phyloP scores from a whole-genome alignment of 163 green algal genomes.

The Smithsoniella earleae region DNA sequence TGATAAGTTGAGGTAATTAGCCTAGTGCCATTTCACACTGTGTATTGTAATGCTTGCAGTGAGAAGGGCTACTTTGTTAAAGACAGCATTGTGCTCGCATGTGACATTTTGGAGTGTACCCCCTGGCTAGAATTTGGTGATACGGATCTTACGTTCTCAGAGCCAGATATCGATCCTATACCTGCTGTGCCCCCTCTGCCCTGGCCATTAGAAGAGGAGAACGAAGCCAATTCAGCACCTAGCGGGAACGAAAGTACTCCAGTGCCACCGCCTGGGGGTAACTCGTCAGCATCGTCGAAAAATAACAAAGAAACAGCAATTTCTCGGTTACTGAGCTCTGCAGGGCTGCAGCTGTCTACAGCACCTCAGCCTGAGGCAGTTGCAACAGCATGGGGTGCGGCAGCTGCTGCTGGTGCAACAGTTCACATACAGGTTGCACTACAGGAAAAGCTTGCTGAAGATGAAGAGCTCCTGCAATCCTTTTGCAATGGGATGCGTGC shows the following conservation, averaged over 20 bases:
- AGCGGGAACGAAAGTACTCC: too few relatives aligned
- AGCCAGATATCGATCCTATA: slow-evolving; percentile 31
- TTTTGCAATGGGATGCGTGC: slow-evolving; percentile 26
- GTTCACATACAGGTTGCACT: slow-evolving; percentile 21
- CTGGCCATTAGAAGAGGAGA: neutral
- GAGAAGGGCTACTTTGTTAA: slow-evolving; percentile 47
- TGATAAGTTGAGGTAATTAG: neutral
- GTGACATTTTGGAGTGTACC: slow-evolving; percentile 56
- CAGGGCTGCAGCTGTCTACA: slow-evolving; percentile 16
- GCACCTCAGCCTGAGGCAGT: neutral
- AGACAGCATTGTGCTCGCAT: slow-evolving; percentile 48
- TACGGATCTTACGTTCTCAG: slow-evolving; percentile 36
- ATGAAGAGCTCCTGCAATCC: slow-evolving; percentile 34
- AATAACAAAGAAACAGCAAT: slow-evolving; percentile 10
- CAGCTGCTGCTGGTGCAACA: slow-evolving; percentile 3
- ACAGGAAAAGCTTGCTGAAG: slow-evolving; percentile 30
- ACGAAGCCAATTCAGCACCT: too few relatives aligned
- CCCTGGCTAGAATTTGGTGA: slow-evolving; percentile 59
- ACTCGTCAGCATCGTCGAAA: neutral
- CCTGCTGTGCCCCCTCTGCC: slow-evolving; percentile 10
- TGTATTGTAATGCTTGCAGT: slow-evolving; percentile 44
- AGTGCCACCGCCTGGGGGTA: neutral
- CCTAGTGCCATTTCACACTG: neutral
- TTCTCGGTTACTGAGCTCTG: neutral
- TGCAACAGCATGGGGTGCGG: neutral